Evolutionary conservation across 2,329 filamentous ascomycete genomes (phyloP), one percentile per base, ranked within the genome.

Genomic region (Cladorrhinum sp.): DNA sequence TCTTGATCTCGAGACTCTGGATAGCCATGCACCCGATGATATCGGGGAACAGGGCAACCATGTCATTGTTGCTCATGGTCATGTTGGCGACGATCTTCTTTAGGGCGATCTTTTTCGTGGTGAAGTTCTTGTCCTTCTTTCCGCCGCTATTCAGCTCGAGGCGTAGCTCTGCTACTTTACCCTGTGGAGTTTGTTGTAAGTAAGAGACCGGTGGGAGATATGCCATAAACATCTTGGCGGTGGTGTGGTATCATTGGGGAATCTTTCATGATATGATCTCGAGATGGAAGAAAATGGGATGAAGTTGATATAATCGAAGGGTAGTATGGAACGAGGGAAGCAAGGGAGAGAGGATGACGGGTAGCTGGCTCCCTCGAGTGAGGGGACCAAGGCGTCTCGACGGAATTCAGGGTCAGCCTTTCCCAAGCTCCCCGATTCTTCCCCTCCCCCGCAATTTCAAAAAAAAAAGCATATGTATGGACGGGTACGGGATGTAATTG

Each of bases 11-110:
- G 74, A 99, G 79, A 70, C 90, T 96, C 56, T 88, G 89, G 64
- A 99, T 91, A 69, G 91, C 87, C 95, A 99, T 99, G 81, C 93
- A 98, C 64, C 82, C 87, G 68, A 99, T 91, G 62, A 99, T 90
- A 73, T 99, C 95, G 18, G 93, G 92, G 69, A 99, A 99, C 56
- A 99, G 81, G 41, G 92, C 92, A 58, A 98, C 90, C 95, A 99
- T 99, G 76, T 99, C 95, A 73, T 98, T 99, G 79, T 99, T 99
- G 85, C 93, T 98, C 95, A 99, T 99, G 66, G 95, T 99, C 95
- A 99, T 99, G 75, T 99, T 99, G 74, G 95, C 95, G 69, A 99
- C 95, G 68, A 99, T 98, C 83, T 97, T 97, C 84, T 99, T 99
- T 65, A 99, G 83, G 10, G 95, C 93, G 72, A 97, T 96, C 85